A percentile compares a stretch with the other conserved stretches of the same genome.
Conservation (phyloP, 1,139 yeast species). For the Spathaspora sp. region DNA sequence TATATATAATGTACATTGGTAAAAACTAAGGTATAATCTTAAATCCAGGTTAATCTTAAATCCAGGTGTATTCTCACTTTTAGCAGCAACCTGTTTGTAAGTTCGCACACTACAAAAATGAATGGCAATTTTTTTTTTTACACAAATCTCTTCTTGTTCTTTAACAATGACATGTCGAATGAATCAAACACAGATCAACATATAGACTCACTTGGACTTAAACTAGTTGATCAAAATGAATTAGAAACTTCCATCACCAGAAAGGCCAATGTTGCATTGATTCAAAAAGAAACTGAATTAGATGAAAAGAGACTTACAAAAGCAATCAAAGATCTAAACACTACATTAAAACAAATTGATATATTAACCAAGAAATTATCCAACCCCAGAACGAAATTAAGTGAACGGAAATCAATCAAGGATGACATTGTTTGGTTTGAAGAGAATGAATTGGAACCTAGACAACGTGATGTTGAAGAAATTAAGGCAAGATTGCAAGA, state of each 20-base stretch:
- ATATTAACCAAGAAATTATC: slow-evolving; percentile 48
- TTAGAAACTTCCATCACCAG: slow-evolving; percentile 70
- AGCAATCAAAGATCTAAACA: slow-evolving; percentile 48
- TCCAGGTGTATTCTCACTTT: no score
- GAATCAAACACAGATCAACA: slow-evolving; percentile 10
- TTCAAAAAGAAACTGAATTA: slow-evolving; percentile 63
- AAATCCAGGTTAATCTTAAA: no score
- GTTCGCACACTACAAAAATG: not conserved
- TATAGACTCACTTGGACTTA: slow-evolving; percentile 31
- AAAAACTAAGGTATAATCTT: no score
- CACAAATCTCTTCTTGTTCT: not conserved
- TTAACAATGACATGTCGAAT: slow-evolving; percentile 1
- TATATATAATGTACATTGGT: no score
- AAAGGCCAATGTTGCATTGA: slow-evolving; percentile 63
- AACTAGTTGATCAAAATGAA: slow-evolving; percentile 70
- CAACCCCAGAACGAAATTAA: slow-evolving; percentile 61
- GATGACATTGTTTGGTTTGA: slow-evolving; percentile 57
- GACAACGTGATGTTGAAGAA: slow-evolving; percentile 62
- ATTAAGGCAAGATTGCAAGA: slow-evolving; percentile 55
- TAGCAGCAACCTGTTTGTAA: no score
- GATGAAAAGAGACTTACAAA: slow-evolving; percentile 75
- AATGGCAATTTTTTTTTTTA: not conserved
- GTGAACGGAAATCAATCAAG: slow-evolving; percentile 56
- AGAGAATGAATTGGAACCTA: slow-evolving; percentile 51
- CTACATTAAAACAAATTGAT: slow-evolving; percentile 42